Percentiles rank a stretch among this genome's conserved stretches.
phyloP scores from a whole-genome alignment of 2,329 filamentous ascomycete species.

The Monilinia laxa region DNA sequence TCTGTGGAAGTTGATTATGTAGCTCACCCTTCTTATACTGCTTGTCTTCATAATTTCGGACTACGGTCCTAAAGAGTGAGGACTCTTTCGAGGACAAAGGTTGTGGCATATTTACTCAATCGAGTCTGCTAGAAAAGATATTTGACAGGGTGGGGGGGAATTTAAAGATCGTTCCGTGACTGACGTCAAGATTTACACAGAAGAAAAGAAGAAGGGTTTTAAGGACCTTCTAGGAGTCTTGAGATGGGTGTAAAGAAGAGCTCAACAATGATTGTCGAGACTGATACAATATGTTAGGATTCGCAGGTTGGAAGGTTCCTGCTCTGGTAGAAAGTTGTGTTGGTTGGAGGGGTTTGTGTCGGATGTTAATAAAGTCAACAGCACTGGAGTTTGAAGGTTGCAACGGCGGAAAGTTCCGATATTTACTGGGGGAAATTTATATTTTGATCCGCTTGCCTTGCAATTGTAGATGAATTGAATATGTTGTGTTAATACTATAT shows the following conservation, averaged over 20 bases:
- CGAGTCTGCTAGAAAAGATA: constrained; percentile 12
- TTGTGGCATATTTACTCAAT: constrained; percentile 60
- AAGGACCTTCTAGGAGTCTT: neutral
- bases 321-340: constrained; percentile 11
- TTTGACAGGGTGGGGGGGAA: constrained; percentile 19
- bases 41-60: constrained; percentile 96
- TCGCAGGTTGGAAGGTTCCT: constrained; percentile 6
- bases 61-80: constrained; percentile 89
- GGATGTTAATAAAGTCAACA: constrained; percentile 12
- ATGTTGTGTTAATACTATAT: neutral
- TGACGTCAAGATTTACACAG: neutral
- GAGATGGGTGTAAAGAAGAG: neutral
- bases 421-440: neutral
- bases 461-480: neutral
- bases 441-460: neutral
- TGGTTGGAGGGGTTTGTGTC: constrained; percentile 18
- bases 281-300: neutral
- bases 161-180: constrained; percentile 5
- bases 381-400: constrained; percentile 14
- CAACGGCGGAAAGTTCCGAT: constrained; percentile 19
- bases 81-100: constrained; percentile 82
- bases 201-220: neutral
- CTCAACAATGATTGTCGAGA: neutral
- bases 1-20: constrained; percentile 17
- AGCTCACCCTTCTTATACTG: constrained; percentile 82